Evolutionary conservation across 2,329 filamentous ascomycete genomes (phyloP).

Genomic region (Colletotrichum noveboracense): DNA sequence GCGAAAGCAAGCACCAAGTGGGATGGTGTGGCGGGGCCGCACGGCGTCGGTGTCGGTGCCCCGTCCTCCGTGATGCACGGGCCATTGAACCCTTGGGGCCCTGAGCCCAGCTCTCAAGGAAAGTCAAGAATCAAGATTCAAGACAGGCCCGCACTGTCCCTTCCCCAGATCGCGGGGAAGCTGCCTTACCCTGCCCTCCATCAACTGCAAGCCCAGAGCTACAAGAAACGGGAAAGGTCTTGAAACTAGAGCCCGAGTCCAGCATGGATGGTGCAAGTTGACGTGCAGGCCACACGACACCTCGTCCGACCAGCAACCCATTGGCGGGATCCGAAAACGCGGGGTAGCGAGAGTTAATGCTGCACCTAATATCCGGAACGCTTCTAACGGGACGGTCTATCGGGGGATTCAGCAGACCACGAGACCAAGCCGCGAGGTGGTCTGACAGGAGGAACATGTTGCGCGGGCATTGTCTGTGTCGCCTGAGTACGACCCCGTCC

Average conservation of each 20-base stretch:
- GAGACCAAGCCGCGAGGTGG: background rate
- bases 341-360: constrained; percentile 16
- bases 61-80: background rate
- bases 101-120: background rate
- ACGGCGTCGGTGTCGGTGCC: constrained; percentile 3
- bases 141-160: background rate
- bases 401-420: background rate
- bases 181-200: background rate
- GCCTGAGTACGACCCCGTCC: background rate
- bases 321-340: constrained; percentile 6
- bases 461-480: background rate
- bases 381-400: background rate
- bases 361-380: background rate
- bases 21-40: constrained; percentile 13
- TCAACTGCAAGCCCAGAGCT: background rate
- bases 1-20: background rate
- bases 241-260: background rate
- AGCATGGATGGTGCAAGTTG: background rate
- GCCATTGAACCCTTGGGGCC: background rate
- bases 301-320: background rate
- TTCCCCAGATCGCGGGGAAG: constrained; percentile 14
- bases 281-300: background rate
- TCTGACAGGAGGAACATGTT: background rate
- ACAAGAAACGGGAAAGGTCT: background rate
- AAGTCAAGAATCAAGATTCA: background rate